Conservation (phyloP, 1,139 yeast genomes). For the Blastobotrys indianensis region DNA sequence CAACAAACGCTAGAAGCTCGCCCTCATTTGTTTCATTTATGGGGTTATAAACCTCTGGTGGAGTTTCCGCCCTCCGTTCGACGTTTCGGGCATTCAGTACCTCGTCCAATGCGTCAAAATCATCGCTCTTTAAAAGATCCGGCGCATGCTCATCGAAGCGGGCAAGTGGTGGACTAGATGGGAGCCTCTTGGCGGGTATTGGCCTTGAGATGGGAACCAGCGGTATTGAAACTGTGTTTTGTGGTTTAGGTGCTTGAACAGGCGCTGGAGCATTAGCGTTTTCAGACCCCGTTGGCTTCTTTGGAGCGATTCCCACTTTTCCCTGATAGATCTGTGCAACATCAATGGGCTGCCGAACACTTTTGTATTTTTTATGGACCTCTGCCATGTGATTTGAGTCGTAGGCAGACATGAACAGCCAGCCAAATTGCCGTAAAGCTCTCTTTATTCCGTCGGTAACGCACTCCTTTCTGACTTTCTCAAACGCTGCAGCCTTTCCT, state of each 20-base stretch:
- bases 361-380: conserved; percentile 1
- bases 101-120: conserved; percentile 6
- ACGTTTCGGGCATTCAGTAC: neutral
- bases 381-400: conserved; percentile 4
- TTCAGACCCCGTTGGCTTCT: neutral
- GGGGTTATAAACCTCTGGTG: conserved; percentile 6
- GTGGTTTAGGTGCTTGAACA: no score
- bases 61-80: neutral
- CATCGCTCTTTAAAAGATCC: conserved; percentile 6
- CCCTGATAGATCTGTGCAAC: conserved; percentile 2
- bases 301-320: neutral
- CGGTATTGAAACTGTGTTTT: no score
- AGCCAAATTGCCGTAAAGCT: conserved; percentile 67
- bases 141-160: neutral
- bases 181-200: neutral
- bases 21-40: conserved; percentile 8
- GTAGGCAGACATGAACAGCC: conserved; percentile 9
- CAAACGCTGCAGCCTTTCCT: conserved; percentile 61
- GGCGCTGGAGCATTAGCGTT: no score
- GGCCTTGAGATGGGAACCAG: neutral
- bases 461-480: conserved; percentile 72
- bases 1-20: conserved; percentile 10
- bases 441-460: conserved; percentile 73
- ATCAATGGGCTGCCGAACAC: neutral
- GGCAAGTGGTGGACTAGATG: conserved; percentile 8